Evolutionary conservation across 163 green algal species (phyloP).

Genomic region (Prototheca wickerhamii): DNA sequence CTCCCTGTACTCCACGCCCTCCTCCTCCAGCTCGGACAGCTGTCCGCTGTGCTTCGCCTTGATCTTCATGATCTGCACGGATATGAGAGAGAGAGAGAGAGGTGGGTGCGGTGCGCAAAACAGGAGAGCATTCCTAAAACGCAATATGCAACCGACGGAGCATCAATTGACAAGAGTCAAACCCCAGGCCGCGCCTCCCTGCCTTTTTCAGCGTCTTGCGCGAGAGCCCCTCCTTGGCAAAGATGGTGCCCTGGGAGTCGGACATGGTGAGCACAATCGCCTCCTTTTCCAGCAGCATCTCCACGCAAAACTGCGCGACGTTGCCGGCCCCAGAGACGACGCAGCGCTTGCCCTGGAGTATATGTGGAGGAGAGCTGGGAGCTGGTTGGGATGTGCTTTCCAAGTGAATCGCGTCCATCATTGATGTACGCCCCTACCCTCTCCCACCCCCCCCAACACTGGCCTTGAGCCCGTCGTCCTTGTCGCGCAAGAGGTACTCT

Average conservation of each 20-base stretch:
- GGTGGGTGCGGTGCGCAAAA: too few species aligned
- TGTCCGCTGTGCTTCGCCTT: conserved; percentile 28
- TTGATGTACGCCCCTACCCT: too few species aligned
- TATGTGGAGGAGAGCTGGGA: too few species aligned
- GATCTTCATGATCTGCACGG: conserved; percentile 16
- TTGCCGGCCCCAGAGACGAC: conserved; percentile 70
- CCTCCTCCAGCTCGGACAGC: conserved; percentile 10
- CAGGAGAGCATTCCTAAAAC: too few species aligned
- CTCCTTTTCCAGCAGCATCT: conserved; percentile 68
- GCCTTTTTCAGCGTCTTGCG: conserved; percentile 50
- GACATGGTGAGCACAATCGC: conserved; percentile 57
- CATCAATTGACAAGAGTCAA: conserved; percentile 6
- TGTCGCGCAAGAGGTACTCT: conserved; percentile 42
- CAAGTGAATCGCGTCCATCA: too few species aligned
- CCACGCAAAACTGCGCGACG: conserved; percentile 61
- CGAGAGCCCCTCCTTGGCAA: conserved; percentile 53
- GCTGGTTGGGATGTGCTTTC: too few species aligned
- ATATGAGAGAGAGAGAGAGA: too few species aligned
- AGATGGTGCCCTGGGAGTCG: conserved; percentile 60
- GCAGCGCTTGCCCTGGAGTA: conserved; percentile 62
- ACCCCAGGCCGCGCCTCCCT: conserved; percentile 18
- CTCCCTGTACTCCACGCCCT: conserved; percentile 25
- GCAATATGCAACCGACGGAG: background rate
- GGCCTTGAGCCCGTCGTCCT: conserved; percentile 35
- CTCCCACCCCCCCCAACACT: too few species aligned